Evolutionary conservation across 768 basidiomycete species (phyloP).

Genomic region (Lentinula sp.): DNA sequence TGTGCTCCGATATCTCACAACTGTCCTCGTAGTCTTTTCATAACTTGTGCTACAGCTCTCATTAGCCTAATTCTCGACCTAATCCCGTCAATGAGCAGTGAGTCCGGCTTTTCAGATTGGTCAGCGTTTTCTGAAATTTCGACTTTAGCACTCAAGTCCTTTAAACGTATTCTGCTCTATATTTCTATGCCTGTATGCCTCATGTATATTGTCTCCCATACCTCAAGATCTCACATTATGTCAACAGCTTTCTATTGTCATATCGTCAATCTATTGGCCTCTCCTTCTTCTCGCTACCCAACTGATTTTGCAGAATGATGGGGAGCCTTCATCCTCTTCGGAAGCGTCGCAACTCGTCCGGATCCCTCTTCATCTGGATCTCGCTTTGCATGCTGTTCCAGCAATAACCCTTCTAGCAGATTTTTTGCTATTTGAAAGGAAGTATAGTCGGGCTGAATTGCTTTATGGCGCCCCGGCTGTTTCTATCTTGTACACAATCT

Average conservation of each 20-base stretch:
- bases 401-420: slow-evolving; percentile 52
- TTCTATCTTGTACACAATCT: slow-evolving; percentile 22
- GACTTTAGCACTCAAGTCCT: slow-evolving; percentile 26
- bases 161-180: slow-evolving; percentile 57
- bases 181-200: slow-evolving; percentile 57
- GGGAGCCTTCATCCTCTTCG: slow-evolving; percentile 23
- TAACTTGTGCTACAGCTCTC: slow-evolving; percentile 30
- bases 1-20: neutral
- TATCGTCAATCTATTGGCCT: slow-evolving; percentile 62
- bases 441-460: slow-evolving; percentile 32
- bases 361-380: slow-evolving; percentile 50
- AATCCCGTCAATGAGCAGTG: slow-evolving; percentile 23
- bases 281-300: slow-evolving; percentile 48
- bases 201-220: neutral
- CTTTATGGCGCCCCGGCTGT: slow-evolving; percentile 23
- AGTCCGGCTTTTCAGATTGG: slow-evolving; percentile 2
- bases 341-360: slow-evolving; percentile 20
- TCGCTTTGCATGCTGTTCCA: slow-evolving; percentile 63
- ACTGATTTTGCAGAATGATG: slow-evolving; percentile 41
- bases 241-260: slow-evolving; percentile 18
- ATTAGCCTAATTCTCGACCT: slow-evolving; percentile 25
- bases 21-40: slow-evolving; percentile 22
- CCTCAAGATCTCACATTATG: neutral
- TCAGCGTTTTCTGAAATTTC: neutral
- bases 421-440: slow-evolving; percentile 61